Evolutionary conservation across 2,329 filamentous ascomycete species (phyloP).

Genomic region (Didymella keratinophila): DNA sequence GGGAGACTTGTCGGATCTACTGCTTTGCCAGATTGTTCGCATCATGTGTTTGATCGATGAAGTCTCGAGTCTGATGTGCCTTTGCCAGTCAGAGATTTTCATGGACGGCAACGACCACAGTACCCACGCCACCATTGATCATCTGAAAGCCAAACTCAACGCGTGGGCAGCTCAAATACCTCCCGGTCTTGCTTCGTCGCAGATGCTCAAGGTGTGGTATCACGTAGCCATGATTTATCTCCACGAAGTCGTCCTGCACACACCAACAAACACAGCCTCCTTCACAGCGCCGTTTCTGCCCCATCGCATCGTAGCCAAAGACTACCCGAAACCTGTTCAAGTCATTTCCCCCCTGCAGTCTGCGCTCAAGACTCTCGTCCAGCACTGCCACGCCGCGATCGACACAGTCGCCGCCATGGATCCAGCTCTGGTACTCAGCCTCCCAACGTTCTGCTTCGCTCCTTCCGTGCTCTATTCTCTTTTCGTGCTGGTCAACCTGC

Average conservation of each 20-base stretch:
- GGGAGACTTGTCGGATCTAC: constrained; percentile 28
- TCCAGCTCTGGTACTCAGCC: constrained; percentile 30
- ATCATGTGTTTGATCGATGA: constrained; percentile 32
- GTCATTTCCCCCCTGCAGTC: constrained; percentile 28
- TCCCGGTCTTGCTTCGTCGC: constrained; percentile 26
- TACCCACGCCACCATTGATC: constrained; percentile 28
- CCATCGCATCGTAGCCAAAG: constrained; percentile 34
- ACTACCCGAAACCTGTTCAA: constrained; percentile 34
- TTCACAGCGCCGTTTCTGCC: constrained; percentile 40
- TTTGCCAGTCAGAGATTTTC: constrained; percentile 32
- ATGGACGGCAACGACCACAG: constrained; percentile 32
- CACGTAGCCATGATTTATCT: constrained; percentile 37
- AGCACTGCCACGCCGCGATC: constrained; percentile 38
- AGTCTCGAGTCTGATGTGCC: constrained; percentile 28
- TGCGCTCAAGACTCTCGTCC: constrained; percentile 26
- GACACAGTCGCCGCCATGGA: constrained; percentile 34
- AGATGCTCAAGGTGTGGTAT: constrained; percentile 35
- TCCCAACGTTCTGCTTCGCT: constrained; percentile 37
- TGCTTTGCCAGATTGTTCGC: constrained; percentile 39
- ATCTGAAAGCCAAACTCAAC: constrained; percentile 31
- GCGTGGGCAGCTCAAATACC: constrained; percentile 37
- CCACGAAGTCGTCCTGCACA: constrained; percentile 36
- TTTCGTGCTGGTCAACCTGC: constrained; percentile 34
- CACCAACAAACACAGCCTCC: constrained; percentile 37
- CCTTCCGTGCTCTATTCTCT: constrained; percentile 35